Percentiles rank a stretch among this genome's conserved stretches.
Evolutionary conservation across 345 rosid genomes (phyloP).

Genomic region (rapeseed (Brassica napus)): DNA sequence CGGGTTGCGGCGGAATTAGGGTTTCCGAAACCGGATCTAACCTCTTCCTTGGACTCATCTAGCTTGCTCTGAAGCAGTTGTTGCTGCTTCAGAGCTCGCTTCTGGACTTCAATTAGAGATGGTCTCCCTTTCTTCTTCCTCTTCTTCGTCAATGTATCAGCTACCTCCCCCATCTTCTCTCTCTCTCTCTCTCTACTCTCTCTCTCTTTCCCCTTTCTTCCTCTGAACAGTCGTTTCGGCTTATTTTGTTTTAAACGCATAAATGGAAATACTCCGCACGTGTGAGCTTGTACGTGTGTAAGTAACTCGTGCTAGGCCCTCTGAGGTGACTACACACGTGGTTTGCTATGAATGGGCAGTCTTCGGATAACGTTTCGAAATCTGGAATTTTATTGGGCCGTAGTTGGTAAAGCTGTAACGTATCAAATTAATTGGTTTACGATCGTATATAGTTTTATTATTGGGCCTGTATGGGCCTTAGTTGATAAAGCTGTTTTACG

Average conservation of each 20-base stretch:
- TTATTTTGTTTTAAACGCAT: slow-evolving; percentile 15
- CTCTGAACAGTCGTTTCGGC: slow-evolving; percentile 40
- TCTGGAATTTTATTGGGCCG: background rate
- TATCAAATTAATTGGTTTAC: background rate
- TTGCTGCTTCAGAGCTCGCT: slow-evolving; percentile 76
- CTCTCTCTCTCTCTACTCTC: background rate
- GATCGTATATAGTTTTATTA: too few relatives aligned
- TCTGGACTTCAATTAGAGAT: slow-evolving; percentile 79
- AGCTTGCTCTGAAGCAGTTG: slow-evolving; percentile 44
- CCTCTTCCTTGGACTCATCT: slow-evolving; percentile 36
- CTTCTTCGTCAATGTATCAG: slow-evolving; percentile 61
- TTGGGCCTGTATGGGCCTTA: too few relatives aligned
- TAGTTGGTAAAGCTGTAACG: background rate
- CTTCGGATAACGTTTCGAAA: background rate
- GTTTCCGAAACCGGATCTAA: slow-evolving; percentile 49
- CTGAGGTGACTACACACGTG: slow-evolving; percentile 9
- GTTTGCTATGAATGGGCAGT: background rate
- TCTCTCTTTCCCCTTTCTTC: background rate
- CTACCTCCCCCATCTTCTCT: slow-evolving; percentile 49
- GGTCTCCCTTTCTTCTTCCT: slow-evolving; percentile 97
- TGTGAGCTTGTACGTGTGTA: slow-evolving; percentile 25
- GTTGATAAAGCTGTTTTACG: too few relatives aligned
- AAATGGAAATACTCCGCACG: slow-evolving; percentile 7
- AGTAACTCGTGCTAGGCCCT: slow-evolving; percentile 19
- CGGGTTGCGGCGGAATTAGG: slow-evolving; percentile 52